Conservation (phyloP, 129 eudicot species). For the Helichrysum umbraculigerum region DNA sequence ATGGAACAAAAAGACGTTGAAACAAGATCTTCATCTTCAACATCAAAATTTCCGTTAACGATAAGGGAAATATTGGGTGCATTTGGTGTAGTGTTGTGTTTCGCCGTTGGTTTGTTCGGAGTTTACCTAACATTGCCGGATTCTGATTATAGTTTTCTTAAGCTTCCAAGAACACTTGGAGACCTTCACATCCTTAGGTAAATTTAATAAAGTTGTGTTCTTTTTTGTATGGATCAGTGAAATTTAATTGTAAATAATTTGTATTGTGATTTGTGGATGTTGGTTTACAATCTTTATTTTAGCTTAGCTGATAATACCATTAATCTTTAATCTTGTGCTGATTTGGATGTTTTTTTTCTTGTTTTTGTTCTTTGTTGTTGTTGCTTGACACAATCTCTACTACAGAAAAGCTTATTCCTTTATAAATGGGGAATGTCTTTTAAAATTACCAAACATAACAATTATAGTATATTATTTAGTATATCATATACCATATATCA, state of each 20-base stretch:
- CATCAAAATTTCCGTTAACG: slow-evolving; percentile 63
- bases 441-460: neutral
- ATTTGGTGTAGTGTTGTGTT: slow-evolving; percentile 52
- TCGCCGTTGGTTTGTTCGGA: slow-evolving; percentile 55
- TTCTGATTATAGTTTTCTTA: slow-evolving; percentile 88
- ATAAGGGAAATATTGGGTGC: slow-evolving; percentile 59
- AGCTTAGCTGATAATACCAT: neutral
- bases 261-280: no score
- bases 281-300: neutral
- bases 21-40: slow-evolving; percentile 21
- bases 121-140: slow-evolving; percentile 83
- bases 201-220: neutral
- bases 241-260: slow-evolving; percentile 13
- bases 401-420: neutral
- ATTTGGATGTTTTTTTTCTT: neutral
- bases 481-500: no score
- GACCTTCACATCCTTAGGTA: slow-evolving; percentile 86
- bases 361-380: neutral
- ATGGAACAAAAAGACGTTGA: slow-evolving; percentile 33
- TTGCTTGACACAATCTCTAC: neutral
- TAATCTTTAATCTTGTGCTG: neutral
- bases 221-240: neutral
- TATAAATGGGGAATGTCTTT: neutral
- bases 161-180: slow-evolving; percentile 77
- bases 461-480: neutral